Conservation (phyloP, 2,329 filamentous ascomycete genomes). For the Amphichorda felina region DNA sequence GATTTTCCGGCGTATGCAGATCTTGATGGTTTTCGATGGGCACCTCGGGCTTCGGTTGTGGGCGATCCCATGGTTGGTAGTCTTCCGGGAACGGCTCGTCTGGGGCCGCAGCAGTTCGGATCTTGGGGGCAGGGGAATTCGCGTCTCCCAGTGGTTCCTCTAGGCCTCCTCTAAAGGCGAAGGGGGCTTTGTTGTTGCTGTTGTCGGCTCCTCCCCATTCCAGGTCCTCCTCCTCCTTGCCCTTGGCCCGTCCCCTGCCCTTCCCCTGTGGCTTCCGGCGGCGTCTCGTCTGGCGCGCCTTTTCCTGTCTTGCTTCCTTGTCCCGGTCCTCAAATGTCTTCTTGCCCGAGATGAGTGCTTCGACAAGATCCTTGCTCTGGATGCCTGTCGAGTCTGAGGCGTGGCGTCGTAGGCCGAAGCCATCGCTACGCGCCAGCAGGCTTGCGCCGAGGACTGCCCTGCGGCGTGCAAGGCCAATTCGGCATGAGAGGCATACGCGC, state of each 20-base stretch:
- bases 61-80: too few species aligned
- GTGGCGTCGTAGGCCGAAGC: conserved; percentile 4
- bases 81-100: too few species aligned
- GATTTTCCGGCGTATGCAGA: too few species aligned
- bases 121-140: too few species aligned
- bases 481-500: conserved; percentile 21
- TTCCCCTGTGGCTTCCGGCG: neutral
- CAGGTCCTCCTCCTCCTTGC: neutral
- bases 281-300: neutral
- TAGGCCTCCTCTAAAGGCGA: too few species aligned
- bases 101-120: too few species aligned
- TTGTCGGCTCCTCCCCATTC: neutral
- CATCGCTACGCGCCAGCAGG: conserved; percentile 5
- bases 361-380: neutral
- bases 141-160: too few species aligned
- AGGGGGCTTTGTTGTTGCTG: neutral
- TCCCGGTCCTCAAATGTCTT: neutral
- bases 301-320: neutral
- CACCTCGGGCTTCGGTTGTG: too few species aligned
- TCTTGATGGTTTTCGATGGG: too few species aligned
- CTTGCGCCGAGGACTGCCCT: neutral
- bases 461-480: conserved; percentile 14
- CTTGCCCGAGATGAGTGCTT: conserved; percentile 1
- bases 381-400: conserved; percentile 10
- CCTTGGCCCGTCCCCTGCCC: neutral